These are phyloP conservation scores for Hemileia vastatrix DNA, from an alignment of 1,284 basidiomycete species.

Conservation along the genomic window DNA sequence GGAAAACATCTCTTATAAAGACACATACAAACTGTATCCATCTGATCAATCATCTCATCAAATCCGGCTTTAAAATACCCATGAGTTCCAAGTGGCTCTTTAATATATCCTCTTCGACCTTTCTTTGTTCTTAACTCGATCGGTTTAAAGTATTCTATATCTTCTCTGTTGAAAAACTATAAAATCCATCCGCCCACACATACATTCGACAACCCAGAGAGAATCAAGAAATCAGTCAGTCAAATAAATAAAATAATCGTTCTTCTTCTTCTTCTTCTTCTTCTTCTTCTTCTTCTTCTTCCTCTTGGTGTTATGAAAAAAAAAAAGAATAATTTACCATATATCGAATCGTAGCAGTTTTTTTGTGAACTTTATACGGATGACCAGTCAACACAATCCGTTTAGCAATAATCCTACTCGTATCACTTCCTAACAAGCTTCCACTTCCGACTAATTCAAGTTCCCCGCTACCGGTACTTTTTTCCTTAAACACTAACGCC, in stretches of 20 bases:
- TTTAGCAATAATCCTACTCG: slow-evolving; percentile 84
- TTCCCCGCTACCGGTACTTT: slow-evolving; percentile 33
- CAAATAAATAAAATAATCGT: too few species aligned
- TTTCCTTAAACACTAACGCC: slow-evolving; percentile 26
- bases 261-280: too few species aligned
- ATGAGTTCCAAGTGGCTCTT: slow-evolving; percentile 89
- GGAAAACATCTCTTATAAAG: slow-evolving; percentile 85
- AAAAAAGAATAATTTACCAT: slow-evolving; percentile 56
- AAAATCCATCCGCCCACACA: background rate
- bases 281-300: too few species aligned
- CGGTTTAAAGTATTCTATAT: slow-evolving; percentile 86
- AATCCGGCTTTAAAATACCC: slow-evolving; percentile 94
- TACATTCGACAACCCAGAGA: background rate
- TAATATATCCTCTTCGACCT: slow-evolving; percentile 77
- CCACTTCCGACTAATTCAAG: slow-evolving; percentile 72
- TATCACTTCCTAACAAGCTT: slow-evolving; percentile 75
- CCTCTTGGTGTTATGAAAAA: too few species aligned
- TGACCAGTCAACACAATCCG: slow-evolving; percentile 87
- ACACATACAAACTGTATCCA: slow-evolving; percentile 88
- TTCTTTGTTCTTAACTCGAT: slow-evolving; percentile 88
- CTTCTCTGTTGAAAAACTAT: slow-evolving; percentile 51
- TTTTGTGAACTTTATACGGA: slow-evolving; percentile 95
- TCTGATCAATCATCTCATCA: slow-evolving; percentile 86
- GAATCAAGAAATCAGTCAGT: too few species aligned
- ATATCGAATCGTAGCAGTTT: slow-evolving; percentile 92